phyloP scores from a whole-genome alignment of 225 moss, liverwort and hornwort genomes.

The Pseudisothecium myosuroides region DNA sequence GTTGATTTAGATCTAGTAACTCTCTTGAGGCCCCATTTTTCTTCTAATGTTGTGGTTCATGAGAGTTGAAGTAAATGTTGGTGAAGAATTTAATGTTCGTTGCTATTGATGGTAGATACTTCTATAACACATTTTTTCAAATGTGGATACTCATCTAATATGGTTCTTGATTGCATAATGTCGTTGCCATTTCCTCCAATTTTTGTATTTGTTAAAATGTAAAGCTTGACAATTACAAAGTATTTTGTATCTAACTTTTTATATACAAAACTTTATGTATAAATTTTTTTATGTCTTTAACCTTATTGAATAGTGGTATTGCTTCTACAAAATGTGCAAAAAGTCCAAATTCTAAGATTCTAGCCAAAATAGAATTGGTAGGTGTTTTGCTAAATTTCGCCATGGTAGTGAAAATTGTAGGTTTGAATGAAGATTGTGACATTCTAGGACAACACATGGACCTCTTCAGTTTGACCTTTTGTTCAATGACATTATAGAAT shows the following conservation, averaged over 20 bases:
- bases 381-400: background rate
- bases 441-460: background rate
- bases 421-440: background rate
- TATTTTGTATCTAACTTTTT: background rate
- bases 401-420: background rate
- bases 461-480: background rate
- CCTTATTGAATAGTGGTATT: background rate
- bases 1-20: too few relatives aligned
- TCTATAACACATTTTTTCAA: background rate
- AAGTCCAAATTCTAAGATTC: background rate
- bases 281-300: too few relatives aligned
- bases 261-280: background rate
- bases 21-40: too few relatives aligned
- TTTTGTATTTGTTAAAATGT: background rate
- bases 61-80: background rate
- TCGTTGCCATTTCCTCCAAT: background rate
- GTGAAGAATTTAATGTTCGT: background rate
- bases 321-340: background rate
- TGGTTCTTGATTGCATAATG: background rate
- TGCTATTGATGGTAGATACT: rapidly evolving
- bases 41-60: too few relatives aligned
- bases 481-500: background rate
- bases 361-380: background rate
- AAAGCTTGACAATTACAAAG: background rate
- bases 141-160: background rate